Conservation (phyloP, 495 filamentous ascomycete genomes). For the Hypomontagnella submonticulosa region DNA sequence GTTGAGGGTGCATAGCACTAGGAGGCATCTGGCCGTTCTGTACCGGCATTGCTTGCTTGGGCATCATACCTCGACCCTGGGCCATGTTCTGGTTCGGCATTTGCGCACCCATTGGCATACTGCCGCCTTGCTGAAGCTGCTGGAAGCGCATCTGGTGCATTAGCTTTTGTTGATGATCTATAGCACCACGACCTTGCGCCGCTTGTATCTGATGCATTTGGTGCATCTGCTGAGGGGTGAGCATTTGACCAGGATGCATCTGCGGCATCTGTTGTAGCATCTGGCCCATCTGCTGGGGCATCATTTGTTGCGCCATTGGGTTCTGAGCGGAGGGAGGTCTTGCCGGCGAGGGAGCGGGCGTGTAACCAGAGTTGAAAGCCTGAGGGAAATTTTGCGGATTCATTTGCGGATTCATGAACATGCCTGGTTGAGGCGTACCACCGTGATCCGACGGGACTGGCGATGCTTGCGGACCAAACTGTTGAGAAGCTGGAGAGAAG, state of each 20-base stretch:
- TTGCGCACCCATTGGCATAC: slow-evolving; percentile 60
- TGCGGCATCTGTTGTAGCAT: slow-evolving; percentile 55
- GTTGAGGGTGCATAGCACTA: slow-evolving; percentile 55
- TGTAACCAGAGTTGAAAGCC: slow-evolving; percentile 68
- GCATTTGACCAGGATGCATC: slow-evolving; percentile 52
- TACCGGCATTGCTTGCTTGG: slow-evolving; percentile 57
- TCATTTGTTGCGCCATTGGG: slow-evolving; percentile 58
- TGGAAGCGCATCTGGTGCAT: slow-evolving; percentile 73
- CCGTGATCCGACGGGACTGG: slow-evolving; percentile 81
- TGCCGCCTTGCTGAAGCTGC: slow-evolving; percentile 68
- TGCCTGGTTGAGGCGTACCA: slow-evolving; percentile 76
- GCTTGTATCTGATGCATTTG: slow-evolving; percentile 61
- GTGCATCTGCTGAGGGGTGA: slow-evolving; percentile 48
- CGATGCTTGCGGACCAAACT: slow-evolving; percentile 80
- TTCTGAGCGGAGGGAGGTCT: slow-evolving; percentile 61
- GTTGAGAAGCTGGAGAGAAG: slow-evolving; percentile 82
- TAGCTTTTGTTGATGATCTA: slow-evolving; percentile 68
- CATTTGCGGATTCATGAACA: slow-evolving; percentile 70
- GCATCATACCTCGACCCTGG: slow-evolving; percentile 62
- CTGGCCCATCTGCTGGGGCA: slow-evolving; percentile 58
- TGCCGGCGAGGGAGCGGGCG: slow-evolving; percentile 61
- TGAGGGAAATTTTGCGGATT: slow-evolving; percentile 66
- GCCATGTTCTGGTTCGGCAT: slow-evolving; percentile 57
- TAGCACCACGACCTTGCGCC: slow-evolving; percentile 61
- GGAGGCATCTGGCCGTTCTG: slow-evolving; percentile 61